Evolutionary conservation across 192 early-diverging fungal genomes (phyloP), one percentile per base, ranked within the genome.

Genomic region (Dimargaris verticillata): DNA sequence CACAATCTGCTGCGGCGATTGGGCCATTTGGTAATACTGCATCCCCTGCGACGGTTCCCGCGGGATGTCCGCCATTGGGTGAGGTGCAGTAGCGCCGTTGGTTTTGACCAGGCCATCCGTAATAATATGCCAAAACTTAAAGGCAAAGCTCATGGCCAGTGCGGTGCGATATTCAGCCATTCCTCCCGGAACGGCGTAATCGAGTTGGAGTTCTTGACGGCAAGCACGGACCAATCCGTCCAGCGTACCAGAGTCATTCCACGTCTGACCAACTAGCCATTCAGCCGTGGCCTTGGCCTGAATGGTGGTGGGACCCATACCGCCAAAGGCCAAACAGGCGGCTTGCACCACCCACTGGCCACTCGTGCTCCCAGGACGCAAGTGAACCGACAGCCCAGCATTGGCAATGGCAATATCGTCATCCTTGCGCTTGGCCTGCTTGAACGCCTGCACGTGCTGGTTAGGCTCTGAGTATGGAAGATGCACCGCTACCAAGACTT

Each of bases 331-430:
- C 63, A 88, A 83, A 24, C 70, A 64, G 18, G 75, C 82, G 15
- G 88, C 78, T 28, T 64, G 43, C 33, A 86, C 74, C 55, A 11
- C 12, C 55, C 55, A 58, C 13, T 58, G 1, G 15, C 28, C 55
- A n/a, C n/a, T n/a, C 22, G 10, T 22, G 1, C 63, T 64, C 53
- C 70, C 68, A 9, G 71, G 69, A 13, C 61, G 42, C 29, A 13
- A 45, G 15, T 62, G 60, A 13, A 88, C 75, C 18, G 78, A 69
- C 22, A 91, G 69, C 2, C 79, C 83, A 51, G 86, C 80, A 25
- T 87, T 91, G 55, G 87, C 88, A 65, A 91, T 91, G 15, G 91
- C 85, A 62, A 91, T 91, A 66, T 89, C 87, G 66, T 89, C 88
- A 69, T 89, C 85, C 70, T 82, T 83, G 68, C 91, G 75, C 69